These are phyloP conservation scores for Bruguiera gymnorhiza DNA, from an alignment of 345 rosid genomes.

Conservation along the genomic window DNA sequence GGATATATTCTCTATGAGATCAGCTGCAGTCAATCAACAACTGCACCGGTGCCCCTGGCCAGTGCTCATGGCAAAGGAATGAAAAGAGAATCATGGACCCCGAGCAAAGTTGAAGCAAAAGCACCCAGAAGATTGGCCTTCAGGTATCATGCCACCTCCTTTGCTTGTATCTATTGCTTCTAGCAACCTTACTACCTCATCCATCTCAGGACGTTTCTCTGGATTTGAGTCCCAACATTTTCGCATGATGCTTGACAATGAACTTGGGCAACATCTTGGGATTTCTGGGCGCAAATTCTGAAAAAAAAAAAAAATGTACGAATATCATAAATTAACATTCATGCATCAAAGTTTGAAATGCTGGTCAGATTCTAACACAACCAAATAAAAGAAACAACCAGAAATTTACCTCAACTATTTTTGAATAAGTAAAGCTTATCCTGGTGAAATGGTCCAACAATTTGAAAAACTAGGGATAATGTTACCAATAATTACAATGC, in stretches of 20 bases:
- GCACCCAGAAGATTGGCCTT: constrained; percentile 33
- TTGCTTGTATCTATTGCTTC: constrained; percentile 35
- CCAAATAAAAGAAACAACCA: not conserved
- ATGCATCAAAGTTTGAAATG: not conserved
- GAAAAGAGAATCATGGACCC: constrained; percentile 19
- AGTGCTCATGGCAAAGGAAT: not conserved
- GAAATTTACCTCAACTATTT: not conserved
- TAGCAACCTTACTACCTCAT: constrained; percentile 28
- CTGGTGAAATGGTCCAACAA: not conserved
- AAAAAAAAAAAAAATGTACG: not conserved
- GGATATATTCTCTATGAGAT: not conserved
- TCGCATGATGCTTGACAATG: constrained; percentile 25
- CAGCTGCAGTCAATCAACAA: constrained; percentile 1
- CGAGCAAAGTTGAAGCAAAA: constrained; percentile 25
- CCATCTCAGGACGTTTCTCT: constrained; percentile 36
- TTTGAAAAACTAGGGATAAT: too few relatives aligned
- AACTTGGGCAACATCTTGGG: constrained; percentile 34
- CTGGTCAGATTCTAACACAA: not conserved
- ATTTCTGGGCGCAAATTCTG: constrained; percentile 31
- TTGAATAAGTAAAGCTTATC: not conserved
- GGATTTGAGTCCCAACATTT: constrained; percentile 35
- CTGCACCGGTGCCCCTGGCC: not conserved
- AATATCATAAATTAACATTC: not conserved
- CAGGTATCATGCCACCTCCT: constrained; percentile 38
- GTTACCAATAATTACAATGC: too few relatives aligned